Base-by-base conservation (phyloP, 106 monocot genomes). In the Allium fistulosum region DNA sequence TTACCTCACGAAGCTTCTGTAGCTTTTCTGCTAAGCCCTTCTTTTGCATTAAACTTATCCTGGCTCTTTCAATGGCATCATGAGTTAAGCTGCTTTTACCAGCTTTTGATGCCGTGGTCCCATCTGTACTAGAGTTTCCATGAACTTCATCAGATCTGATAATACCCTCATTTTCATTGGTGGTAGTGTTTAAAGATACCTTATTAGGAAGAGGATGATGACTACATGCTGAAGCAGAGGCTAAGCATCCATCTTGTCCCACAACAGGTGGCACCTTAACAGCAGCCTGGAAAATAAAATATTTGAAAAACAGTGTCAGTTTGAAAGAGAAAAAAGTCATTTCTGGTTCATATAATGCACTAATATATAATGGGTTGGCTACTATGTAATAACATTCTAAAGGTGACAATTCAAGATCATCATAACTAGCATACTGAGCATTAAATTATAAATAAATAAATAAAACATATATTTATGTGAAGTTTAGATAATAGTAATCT, bases 111-210 rank as follows among this genome's bases (percentile, higher is more conserved):
- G 69, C 61, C 47, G 79, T 46, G 77, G 75, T 66, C 59, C 88
- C 92, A 92, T 92, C 97, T 97, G 92, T 92, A 92, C 97, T 97
- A 77, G 80, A 97, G 86, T 97, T 97, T 84, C 86, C 92, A 92
- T 81, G 75, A 97, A 97, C 86, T 78, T 87, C 92, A 77, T 97
- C 97, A 97, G 97, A 86, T 81, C 97, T 92, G 88, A 60, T 84
- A 97, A 92, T 78, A 88, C 83, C 92, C 88, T 91, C 91, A 87
- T 99, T 92, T 92, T 89, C 86, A 99, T 88, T 97, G 82, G 81
- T 92, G 82, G 88, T 87, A 87, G 84, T 86, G 83, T 89, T 80
- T 80, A 87, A 88, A 82, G 83, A 92, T 84, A 97, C 97, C 92
- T 97, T 97, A 66, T 69, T 72, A 67, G 79, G 80, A 72, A 74